Evolutionary conservation across 805 yeast genomes (phyloP), one percentile per base, ranked within the genome.

Genomic region (Candida morakotiae): DNA sequence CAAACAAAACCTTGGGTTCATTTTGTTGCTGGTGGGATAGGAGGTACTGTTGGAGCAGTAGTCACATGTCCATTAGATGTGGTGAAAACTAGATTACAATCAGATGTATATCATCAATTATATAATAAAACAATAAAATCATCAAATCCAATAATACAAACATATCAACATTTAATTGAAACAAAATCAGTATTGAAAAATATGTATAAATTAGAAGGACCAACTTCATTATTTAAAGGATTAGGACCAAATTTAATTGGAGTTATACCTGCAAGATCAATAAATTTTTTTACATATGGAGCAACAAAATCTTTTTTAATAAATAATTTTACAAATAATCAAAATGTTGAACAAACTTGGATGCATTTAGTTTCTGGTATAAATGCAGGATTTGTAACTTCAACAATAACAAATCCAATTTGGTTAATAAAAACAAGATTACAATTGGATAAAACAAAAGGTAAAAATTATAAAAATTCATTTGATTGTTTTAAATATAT

Each of bases 31-130:
- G 94, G 93, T 35, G 95, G 95, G 10, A 58, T 86, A 18, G 99
- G 97, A 23, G 99, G 98, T 11, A 93, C 93, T 97, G 86, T 91
- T 21, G 99, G 99, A 18, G 96, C 98, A 2, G 64, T 91, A 2
- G 81, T 80, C 38, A 93, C 99, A 0, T 83, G 96, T 49, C 99
- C 99, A 1, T 77, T 93, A 44, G 99, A 89, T 60, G 94, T 93
- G 34, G 96, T 93, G 25, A 93, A 93, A 56, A 93, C 99, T 0
- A 73, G 99, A 52, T 65, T 93, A 38, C 99, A 93, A 58, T 83
- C 95, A 42, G 95, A 88, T 53, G 86, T 83, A 5, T 89, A 83
- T 49, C 75, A 73, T 45, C 63, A 70, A 6, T 60, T 73, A 9
- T 84, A 84, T 54, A 67, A 67, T 64, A 45, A 59, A 44, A 66